phyloP scores from a whole-genome alignment of 495 filamentous ascomycete species.

The Talaromyces ruber region DNA sequence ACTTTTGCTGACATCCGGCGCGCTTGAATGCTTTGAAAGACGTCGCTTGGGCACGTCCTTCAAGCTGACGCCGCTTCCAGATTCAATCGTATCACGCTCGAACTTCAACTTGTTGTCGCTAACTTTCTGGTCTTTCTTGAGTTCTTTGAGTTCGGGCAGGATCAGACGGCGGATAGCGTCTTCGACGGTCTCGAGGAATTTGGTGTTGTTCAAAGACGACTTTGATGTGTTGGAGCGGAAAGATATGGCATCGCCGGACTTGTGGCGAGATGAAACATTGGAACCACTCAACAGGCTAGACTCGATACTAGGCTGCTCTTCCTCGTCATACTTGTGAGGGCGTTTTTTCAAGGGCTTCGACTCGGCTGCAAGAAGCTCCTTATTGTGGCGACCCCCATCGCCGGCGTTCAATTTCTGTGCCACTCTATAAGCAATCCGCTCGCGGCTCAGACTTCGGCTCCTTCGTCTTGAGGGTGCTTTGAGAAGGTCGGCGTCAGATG shows the following conservation, averaged over 20 bases:
- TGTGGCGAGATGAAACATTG: slow-evolving; percentile 58
- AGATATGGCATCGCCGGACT: slow-evolving; percentile 67
- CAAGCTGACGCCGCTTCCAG: slow-evolving; percentile 51
- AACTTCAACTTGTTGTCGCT: slow-evolving; percentile 52
- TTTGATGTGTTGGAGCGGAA: slow-evolving; percentile 68
- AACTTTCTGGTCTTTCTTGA: slow-evolving; percentile 80
- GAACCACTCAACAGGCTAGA: slow-evolving; percentile 67
- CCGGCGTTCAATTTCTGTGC: slow-evolving; percentile 55
- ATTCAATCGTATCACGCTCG: slow-evolving; percentile 50
- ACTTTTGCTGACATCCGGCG: slow-evolving; percentile 59
- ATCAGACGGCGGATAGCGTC: slow-evolving; percentile 91
- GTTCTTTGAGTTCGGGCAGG: slow-evolving; percentile 79
- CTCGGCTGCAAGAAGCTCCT: slow-evolving; percentile 50
- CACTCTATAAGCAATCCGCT: slow-evolving; percentile 62
- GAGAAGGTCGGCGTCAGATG: slow-evolving; percentile 46
- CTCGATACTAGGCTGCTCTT: slow-evolving; percentile 60
- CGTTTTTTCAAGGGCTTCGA: slow-evolving; percentile 50
- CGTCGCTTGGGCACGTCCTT: slow-evolving; percentile 50
- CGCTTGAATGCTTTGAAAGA: slow-evolving; percentile 60
- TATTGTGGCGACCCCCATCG: slow-evolving; percentile 42
- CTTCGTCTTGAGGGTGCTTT: slow-evolving; percentile 55
- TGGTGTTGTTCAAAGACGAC: slow-evolving; percentile 90
- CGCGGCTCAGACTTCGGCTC: slow-evolving; percentile 66
- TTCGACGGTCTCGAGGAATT: slow-evolving; percentile 89
- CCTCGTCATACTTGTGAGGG: slow-evolving; percentile 52